These are phyloP conservation scores for Daldinia decipiens DNA, from an alignment of 495 filamentous ascomycete species.

Conservation along the genomic window DNA sequence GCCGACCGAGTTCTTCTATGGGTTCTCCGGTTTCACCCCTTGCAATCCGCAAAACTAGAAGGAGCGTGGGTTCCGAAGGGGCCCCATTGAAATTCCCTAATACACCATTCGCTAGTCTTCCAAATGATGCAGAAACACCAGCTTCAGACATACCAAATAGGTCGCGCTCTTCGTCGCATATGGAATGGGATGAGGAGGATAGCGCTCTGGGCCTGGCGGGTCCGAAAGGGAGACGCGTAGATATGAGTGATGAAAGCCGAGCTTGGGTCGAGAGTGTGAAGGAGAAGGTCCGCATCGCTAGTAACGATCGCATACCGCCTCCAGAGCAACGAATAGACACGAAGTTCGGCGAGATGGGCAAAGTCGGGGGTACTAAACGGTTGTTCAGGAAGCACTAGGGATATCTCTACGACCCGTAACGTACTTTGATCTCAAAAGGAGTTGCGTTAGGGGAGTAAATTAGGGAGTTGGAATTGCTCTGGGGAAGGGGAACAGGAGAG, in stretches of 20 bases:
- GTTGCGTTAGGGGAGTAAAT: conserved; percentile 27
- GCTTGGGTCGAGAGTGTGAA: conserved; percentile 80
- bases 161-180: conserved; percentile 57
- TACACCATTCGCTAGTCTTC: conserved; percentile 48
- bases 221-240: conserved; percentile 64
- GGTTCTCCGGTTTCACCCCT: conserved; percentile 55
- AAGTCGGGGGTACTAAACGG: conserved; percentile 65
- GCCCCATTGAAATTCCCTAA: conserved; percentile 44
- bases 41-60: conserved; percentile 61
- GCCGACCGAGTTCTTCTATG: conserved; percentile 52
- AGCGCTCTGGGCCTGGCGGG: conserved; percentile 70
- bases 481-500: conserved; percentile 1
- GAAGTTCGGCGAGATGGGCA: conserved; percentile 68
- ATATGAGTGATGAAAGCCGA: conserved; percentile 70
- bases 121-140: conserved; percentile 43
- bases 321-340: conserved; percentile 44
- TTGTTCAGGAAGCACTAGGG: conserved; percentile 60
- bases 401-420: conserved; percentile 45
- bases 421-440: conserved; percentile 33
- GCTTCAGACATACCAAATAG: conserved; percentile 50
- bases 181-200: conserved; percentile 67
- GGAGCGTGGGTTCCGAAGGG: conserved; percentile 49
- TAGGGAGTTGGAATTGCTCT: conserved; percentile 18
- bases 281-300: conserved; percentile 69
- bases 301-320: conserved; percentile 52